Evolutionary conservation across 176 grass and related monocot species (phyloP).

Genomic region (Lolium perenne): DNA sequence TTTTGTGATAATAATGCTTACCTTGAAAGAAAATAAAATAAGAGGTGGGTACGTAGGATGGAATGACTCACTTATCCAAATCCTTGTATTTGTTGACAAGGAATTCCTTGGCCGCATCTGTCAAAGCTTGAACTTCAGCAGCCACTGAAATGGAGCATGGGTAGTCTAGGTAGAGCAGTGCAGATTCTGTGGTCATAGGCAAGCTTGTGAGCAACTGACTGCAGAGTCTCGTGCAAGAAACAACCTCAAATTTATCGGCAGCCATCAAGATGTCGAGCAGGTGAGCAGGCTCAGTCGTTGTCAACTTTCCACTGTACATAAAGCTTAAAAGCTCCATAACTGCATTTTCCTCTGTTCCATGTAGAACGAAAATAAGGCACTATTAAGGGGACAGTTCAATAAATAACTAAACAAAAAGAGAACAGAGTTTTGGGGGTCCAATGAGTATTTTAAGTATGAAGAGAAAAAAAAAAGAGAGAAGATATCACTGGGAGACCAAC

Average conservation of each 20-base stretch:
- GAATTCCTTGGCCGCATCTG: slow-evolving; percentile 61
- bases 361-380: neutral
- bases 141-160: slow-evolving; percentile 62
- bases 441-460: too few species aligned
- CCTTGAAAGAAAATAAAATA: neutral
- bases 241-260: too few species aligned
- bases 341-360: slow-evolving; percentile 84
- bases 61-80: slow-evolving; percentile 48
- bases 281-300: slow-evolving; percentile 60
- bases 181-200: slow-evolving; percentile 70
- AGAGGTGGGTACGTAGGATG: neutral
- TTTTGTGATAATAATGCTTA: too few species aligned
- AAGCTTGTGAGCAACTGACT: slow-evolving; percentile 62
- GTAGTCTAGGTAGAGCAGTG: slow-evolving; percentile 81
- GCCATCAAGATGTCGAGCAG: slow-evolving; percentile 83
- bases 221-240: slow-evolving; percentile 48
- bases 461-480: too few species aligned
- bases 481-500: too few species aligned
- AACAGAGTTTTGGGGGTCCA: too few species aligned
- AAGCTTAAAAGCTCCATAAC: slow-evolving; percentile 85
- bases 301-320: slow-evolving; percentile 87
- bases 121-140: slow-evolving; percentile 55
- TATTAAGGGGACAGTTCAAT: neutral
- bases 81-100: slow-evolving; percentile 60
- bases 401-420: neutral